phyloP scores from a whole-genome alignment of 306 rosid species.

The Cucurbita argyrosperma region DNA sequence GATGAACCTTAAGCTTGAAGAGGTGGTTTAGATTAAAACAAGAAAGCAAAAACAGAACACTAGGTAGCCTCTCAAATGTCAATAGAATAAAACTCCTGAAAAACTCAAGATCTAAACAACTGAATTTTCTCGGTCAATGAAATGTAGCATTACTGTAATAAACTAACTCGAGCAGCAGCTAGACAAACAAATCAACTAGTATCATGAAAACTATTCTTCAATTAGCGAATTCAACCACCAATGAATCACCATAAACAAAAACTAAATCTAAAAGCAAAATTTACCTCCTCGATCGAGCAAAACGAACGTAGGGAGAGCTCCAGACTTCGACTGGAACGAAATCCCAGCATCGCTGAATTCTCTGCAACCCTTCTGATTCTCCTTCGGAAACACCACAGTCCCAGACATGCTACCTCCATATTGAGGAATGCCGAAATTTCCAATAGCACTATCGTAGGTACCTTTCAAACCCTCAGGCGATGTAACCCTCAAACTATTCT shows the following conservation, averaged over 20 bases:
- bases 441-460: slow-evolving; percentile 78
- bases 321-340: slow-evolving; percentile 55
- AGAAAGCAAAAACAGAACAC: not conserved
- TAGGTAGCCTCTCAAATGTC: not conserved
- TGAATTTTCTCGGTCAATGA: not conserved
- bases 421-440: slow-evolving; percentile 96
- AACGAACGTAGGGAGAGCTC: slow-evolving; percentile 82
- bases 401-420: slow-evolving; percentile 99
- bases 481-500: slow-evolving; percentile 84
- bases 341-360: slow-evolving; percentile 60
- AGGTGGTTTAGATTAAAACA: no score
- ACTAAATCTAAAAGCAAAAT: not conserved
- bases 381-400: slow-evolving; percentile 61
- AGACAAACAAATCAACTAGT: not conserved
- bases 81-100: not conserved
- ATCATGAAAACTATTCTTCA: not conserved
- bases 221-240: not conserved
- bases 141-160: not conserved
- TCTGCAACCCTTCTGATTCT: slow-evolving; percentile 75
- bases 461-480: slow-evolving; percentile 82
- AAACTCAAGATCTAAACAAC: not conserved
- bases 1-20: no score
- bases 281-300: slow-evolving; percentile 95
- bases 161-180: not conserved
- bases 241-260: slow-evolving; percentile 2